A percentile compares a stretch with the other conserved stretches of the same genome.
phyloP scores from a whole-genome alignment of 306 rosid species.

The Fragaria nilgerrensis region DNA sequence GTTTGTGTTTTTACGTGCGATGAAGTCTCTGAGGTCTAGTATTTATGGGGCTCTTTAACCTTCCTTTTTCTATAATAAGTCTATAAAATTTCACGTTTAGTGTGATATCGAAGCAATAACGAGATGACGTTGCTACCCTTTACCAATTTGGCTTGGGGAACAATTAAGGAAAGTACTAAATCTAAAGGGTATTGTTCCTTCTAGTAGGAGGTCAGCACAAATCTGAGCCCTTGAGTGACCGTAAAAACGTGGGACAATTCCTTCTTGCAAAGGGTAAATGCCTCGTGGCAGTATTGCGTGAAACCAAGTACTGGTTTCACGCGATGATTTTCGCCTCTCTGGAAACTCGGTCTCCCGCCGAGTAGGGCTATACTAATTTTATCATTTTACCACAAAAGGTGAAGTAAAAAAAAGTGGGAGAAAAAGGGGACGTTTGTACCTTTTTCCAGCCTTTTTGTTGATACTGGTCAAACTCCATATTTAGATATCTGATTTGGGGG shows the following conservation, averaged over 20 bases:
- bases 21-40: not conserved
- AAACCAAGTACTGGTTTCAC: not conserved
- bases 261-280: not conserved
- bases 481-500: not conserved
- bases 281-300: conserved; percentile 3
- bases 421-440: not conserved
- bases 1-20: not conserved
- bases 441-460: conserved; percentile 9
- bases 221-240: not conserved
- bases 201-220: not conserved
- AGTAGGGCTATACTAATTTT: conserved; percentile 7
- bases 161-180: not conserved
- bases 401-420: not conserved
- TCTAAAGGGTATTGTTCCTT: not conserved
- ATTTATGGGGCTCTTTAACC: conserved; percentile 5
- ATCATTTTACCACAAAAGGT: conserved; percentile 1
- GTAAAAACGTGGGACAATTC: not conserved
- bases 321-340: not conserved
- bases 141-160: not conserved
- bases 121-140: not conserved
- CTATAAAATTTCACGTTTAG: not conserved
- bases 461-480: conserved; percentile 26
- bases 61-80: conserved; percentile 1
- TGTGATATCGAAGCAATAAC: not conserved
- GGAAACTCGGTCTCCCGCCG: not conserved